phyloP scores from a whole-genome alignment of 108 stramenopile species.

The Mediolabrus comicus region DNA sequence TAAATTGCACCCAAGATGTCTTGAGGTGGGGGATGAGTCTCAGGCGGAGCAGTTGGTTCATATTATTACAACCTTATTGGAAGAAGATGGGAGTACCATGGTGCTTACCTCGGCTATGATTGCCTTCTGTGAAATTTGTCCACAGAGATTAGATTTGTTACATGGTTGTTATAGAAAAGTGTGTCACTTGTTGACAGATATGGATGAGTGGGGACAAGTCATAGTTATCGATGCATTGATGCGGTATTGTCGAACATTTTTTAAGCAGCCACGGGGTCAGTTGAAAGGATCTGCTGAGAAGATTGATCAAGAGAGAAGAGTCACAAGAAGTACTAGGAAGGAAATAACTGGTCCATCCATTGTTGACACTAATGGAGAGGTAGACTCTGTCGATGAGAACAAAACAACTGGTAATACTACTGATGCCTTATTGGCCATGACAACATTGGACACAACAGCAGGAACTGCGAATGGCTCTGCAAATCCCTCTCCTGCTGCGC shows the following conservation, averaged over 20 bases:
- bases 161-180: constrained; percentile 93
- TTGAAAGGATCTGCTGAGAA: constrained; percentile 70
- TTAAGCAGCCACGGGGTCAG: constrained; percentile 66
- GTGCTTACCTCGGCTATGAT: constrained; percentile 92
- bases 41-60: constrained; percentile 59
- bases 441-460: constrained; percentile 11
- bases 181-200: constrained; percentile 96
- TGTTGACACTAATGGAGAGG: not conserved
- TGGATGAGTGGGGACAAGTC: constrained; percentile 99
- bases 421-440: not conserved
- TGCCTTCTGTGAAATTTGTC: constrained; percentile 93
- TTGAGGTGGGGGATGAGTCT: constrained; percentile 36
- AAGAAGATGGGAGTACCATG: constrained; percentile 89
- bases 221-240: constrained; percentile 78
- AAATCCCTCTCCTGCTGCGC: constrained; percentile 2
- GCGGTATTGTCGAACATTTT: constrained; percentile 91
- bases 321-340: constrained; percentile 49
- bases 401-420: not conserved
- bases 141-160: constrained; percentile 84
- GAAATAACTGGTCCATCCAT: not conserved
- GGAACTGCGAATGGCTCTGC: constrained; percentile 10
- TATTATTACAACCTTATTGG: constrained; percentile 59
- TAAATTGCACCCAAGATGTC: constrained; percentile 80
- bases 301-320: constrained; percentile 79
- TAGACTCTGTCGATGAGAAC: not conserved